Conservation (phyloP, 495 filamentous ascomycete species). For the Tuber borchii region DNA sequence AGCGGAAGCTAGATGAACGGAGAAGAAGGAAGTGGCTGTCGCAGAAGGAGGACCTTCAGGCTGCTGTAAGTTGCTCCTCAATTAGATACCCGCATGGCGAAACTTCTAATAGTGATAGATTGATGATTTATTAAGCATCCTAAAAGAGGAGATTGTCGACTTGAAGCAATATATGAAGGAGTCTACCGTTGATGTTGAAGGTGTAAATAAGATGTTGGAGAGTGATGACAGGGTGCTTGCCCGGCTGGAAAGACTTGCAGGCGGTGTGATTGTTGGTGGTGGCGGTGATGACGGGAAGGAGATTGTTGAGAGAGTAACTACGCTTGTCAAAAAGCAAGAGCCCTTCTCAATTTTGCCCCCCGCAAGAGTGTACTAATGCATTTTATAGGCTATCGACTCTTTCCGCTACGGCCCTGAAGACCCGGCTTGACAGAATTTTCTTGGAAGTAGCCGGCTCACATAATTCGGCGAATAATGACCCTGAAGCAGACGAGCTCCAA, state of each 20-base stretch:
- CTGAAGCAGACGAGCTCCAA: slow-evolving; percentile 29
- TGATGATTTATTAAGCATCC: slow-evolving; percentile 38
- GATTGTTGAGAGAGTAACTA: slow-evolving; percentile 25
- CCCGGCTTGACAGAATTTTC: slow-evolving; percentile 35
- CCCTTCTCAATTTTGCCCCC: neutral
- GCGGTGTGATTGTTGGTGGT: slow-evolving; percentile 19
- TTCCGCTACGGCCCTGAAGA: slow-evolving; percentile 30
- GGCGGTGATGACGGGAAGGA: slow-evolving; percentile 18
- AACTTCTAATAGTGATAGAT: slow-evolving; percentile 15
- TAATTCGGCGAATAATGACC: neutral
- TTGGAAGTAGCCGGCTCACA: slow-evolving; percentile 17
- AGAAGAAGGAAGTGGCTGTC: slow-evolving; percentile 29
- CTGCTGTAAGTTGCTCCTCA: slow-evolving; percentile 11
- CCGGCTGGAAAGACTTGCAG: slow-evolving; percentile 32
- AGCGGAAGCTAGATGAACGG: slow-evolving; percentile 25
- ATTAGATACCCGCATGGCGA: neutral
- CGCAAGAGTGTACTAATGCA: slow-evolving; percentile 7
- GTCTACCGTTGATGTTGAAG: slow-evolving; percentile 20
- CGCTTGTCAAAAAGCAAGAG: slow-evolving; percentile 31
- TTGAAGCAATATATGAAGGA: slow-evolving; percentile 23
- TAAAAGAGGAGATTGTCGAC: slow-evolving; percentile 35
- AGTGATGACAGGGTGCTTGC: slow-evolving; percentile 40
- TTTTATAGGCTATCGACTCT: slow-evolving; percentile 23
- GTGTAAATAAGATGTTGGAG: slow-evolving; percentile 28
- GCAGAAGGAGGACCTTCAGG: slow-evolving; percentile 31